Evolutionary conservation across 208 protist genomes (phyloP), one percentile per base, ranked within the genome.

Genomic region (Leishmania tropica): DNA sequence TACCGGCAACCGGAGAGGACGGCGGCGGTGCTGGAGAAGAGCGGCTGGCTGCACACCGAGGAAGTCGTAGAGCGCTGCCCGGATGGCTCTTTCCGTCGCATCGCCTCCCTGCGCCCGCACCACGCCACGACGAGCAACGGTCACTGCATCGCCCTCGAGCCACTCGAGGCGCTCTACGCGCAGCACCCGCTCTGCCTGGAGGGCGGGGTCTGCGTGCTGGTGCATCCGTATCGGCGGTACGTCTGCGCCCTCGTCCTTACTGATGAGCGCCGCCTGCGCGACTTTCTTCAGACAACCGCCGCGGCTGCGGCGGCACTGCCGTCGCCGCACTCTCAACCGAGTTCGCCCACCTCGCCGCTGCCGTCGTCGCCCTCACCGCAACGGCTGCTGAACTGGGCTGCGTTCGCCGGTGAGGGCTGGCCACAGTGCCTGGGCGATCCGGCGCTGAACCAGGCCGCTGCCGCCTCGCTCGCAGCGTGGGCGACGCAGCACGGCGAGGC

Each of bases 1-100:
- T 96, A 97, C 88, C 83, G 90, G 21, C 89, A 98, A 75, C 83
- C 86, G 8, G 88, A 95, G 73, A 80, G 75, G 35, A 98, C 95
- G 8, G 86, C 85, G 40, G 87, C 87, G 75, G 92, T 87, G 47
- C 81, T 98, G 35, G 89, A 95, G 40, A 40, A 37, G 64, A 64
- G 54, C 17, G 85, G 90, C 24, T 98, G 89, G 89, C 89, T 97
- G 82, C 85, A 93, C 84, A 95, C 95, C 15, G 91, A 93, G 24
- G 93, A 96, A 77, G 85, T 98, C 53, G 94, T 87, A 15, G 80
- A 91, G 78, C 85, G 90, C 19, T 47, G 53, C 47, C 73, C 76
- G 2, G 82, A 92, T 31, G 93, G 95, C 64, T 76, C 76, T 48
- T 85, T 98, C 48, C 88, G 83, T 37, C 87, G 96, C 1, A 79